Evolutionary conservation across 1,284 basidiomycete genomes (phyloP).

Genomic region (Austroboletus olivaceoglutinosus): DNA sequence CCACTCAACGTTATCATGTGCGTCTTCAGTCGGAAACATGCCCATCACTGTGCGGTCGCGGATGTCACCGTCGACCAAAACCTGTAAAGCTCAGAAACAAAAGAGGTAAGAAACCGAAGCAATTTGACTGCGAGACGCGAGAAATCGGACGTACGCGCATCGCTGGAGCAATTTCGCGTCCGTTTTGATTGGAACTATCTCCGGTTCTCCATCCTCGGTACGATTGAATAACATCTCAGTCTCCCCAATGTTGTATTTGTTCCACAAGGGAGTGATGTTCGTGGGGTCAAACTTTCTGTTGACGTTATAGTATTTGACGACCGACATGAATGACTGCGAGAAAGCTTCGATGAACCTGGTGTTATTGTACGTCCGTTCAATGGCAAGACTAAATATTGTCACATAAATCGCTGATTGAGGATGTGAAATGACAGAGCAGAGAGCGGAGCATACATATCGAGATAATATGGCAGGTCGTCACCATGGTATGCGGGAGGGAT

Average conservation of each 20-base stretch:
- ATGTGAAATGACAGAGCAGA: neutral
- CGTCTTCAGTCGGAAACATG: neutral
- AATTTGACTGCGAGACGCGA: neutral
- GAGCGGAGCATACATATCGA: conserved; percentile 7
- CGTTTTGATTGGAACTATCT: conserved; percentile 13
- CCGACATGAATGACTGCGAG: conserved; percentile 21
- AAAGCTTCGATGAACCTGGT: conserved; percentile 26
- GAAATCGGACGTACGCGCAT: conserved; percentile 23
- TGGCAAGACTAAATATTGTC: too few species aligned
- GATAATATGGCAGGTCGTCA: conserved; percentile 17
- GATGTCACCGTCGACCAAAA: conserved; percentile 5
- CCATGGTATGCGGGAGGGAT: conserved; percentile 22
- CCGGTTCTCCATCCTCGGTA: conserved; percentile 14
- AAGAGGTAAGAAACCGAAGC: neutral
- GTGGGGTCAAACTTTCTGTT: conserved; percentile 18
- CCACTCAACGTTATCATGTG: too few species aligned
- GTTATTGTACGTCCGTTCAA: conserved; percentile 17
- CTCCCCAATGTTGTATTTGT: conserved; percentile 5
- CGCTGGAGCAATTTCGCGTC: conserved; percentile 15
- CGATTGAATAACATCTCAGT: conserved; percentile 32
- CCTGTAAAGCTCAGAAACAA: neutral
- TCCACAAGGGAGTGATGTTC: conserved; percentile 28
- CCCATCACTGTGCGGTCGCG: conserved; percentile 3
- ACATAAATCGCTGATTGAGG: neutral
- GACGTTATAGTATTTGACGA: conserved; percentile 19